Evolutionary conservation across 352 stramenopile genomes (phyloP).

Genomic region (Globisporangium polare): DNA sequence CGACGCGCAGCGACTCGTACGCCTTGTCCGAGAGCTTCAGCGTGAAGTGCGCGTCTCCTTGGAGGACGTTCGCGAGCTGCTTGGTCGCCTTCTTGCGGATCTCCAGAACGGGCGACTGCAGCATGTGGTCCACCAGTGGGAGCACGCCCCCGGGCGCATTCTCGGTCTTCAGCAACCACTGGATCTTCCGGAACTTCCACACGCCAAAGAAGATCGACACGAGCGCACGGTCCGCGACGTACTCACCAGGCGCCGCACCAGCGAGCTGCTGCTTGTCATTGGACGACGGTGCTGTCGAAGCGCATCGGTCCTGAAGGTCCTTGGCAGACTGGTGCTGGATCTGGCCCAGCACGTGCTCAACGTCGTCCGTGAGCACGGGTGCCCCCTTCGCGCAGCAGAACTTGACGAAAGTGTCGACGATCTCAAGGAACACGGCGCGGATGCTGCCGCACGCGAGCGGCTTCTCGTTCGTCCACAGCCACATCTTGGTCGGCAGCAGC

Average conservation of each 20-base stretch:
- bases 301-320: slow-evolving; percentile 27
- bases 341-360: slow-evolving; percentile 9
- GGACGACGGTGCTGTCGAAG: neutral
- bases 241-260: slow-evolving; percentile 26
- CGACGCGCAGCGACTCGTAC: slow-evolving; percentile 23
- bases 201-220: slow-evolving; percentile 45
- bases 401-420: slow-evolving; percentile 36
- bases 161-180: slow-evolving; percentile 10
- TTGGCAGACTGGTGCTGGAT: slow-evolving; percentile 27
- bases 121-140: slow-evolving; percentile 28
- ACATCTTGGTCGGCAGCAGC: slow-evolving; percentile 41
- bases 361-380: slow-evolving; percentile 16
- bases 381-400: slow-evolving; percentile 22
- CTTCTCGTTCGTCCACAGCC: slow-evolving; percentile 32
- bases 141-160: slow-evolving; percentile 1
- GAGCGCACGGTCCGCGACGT: slow-evolving; percentile 39
- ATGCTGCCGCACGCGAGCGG: slow-evolving; percentile 32
- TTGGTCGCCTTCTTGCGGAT: slow-evolving; percentile 62
- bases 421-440: slow-evolving; percentile 46
- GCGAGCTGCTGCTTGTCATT: slow-evolving; percentile 1
- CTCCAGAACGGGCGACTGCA: slow-evolving; percentile 46
- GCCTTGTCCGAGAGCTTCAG: slow-evolving; percentile 10
- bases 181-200: slow-evolving; percentile 9
- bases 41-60: slow-evolving; percentile 8
- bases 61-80: slow-evolving; percentile 34